Evolutionary conservation across 495 filamentous ascomycete genomes (phyloP).

Genomic region (Darksidea phi): DNA sequence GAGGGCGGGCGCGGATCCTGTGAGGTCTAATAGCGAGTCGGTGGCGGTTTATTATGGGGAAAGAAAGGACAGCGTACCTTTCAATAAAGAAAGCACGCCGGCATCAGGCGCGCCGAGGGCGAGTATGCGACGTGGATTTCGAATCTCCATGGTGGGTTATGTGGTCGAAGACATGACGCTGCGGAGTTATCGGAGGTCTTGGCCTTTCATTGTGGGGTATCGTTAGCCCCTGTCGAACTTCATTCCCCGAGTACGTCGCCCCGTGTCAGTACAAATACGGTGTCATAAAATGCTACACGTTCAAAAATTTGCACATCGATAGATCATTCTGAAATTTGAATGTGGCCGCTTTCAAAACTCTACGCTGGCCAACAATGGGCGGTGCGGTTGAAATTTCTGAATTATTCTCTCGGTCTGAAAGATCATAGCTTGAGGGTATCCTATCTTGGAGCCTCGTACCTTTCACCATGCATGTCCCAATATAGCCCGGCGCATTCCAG

Average conservation of each 20-base stretch:
- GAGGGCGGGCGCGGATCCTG: conserved; percentile 47
- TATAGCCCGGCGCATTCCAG: no score
- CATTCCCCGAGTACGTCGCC: no score
- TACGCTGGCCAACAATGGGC: no score
- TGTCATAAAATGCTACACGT: no score
- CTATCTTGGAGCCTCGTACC: no score
- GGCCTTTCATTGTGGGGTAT: background rate
- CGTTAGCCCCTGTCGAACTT: background rate
- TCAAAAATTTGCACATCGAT: no score
- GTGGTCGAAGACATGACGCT: conserved; percentile 4
- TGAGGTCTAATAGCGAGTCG: conserved; percentile 44
- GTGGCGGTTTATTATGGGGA: background rate
- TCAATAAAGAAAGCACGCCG: conserved; percentile 46
- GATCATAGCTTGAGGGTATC: conserved; percentile 3
- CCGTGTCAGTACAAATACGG: no score
- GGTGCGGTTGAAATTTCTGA: background rate
- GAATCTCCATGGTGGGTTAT: conserved; percentile 39
- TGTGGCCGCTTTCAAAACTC: no score
- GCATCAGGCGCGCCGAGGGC: conserved; percentile 46
- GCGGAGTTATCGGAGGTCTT: conserved; percentile 33
- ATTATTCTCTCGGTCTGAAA: background rate
- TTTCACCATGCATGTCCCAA: no score
- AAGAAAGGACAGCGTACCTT: conserved; percentile 40
- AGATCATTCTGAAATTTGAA: no score
- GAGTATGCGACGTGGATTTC: conserved; percentile 57